A percentile compares a stretch with the other conserved stretches of the same genome.
phyloP scores from a whole-genome alignment of 1,139 yeast genomes.

The Sugiyamaella novakii region DNA sequence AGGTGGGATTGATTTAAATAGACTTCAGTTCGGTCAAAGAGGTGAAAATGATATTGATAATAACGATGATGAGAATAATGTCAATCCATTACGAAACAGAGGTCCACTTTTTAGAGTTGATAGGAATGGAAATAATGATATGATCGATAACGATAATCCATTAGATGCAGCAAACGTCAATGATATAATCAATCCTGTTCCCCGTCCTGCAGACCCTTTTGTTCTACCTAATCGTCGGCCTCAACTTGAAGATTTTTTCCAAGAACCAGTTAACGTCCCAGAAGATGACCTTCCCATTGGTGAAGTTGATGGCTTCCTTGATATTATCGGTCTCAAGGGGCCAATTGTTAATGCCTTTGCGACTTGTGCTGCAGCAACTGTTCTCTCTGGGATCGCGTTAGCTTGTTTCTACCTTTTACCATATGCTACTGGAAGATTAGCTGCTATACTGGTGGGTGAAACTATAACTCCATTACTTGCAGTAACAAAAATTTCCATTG shows the following conservation, averaged over 20 bases:
- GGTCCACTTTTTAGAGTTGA: not conserved
- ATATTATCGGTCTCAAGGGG: slow-evolving; percentile 40
- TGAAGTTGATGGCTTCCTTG: slow-evolving; percentile 39
- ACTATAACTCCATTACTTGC: not conserved
- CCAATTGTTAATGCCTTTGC: slow-evolving; percentile 34
- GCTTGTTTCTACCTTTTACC: slow-evolving; percentile 34
- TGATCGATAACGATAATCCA: too few relatives aligned
- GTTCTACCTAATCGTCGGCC: not conserved
- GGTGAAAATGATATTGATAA: too few relatives aligned
- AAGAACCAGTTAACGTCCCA: slow-evolving; percentile 20
- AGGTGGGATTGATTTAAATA: too few relatives aligned
- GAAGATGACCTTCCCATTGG: slow-evolving; percentile 28
- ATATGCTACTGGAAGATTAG: slow-evolving; percentile 34
- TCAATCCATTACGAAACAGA: slow-evolving; percentile 1
- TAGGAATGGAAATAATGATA: too few relatives aligned
- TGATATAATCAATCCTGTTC: not conserved
- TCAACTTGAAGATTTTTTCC: slow-evolving; percentile 8
- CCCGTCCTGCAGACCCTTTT: not conserved
- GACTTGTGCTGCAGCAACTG: slow-evolving; percentile 27
- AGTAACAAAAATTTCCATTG: not conserved
- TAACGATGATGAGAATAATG: not conserved
- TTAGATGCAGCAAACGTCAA: not conserved
- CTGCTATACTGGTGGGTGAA: slow-evolving; percentile 19
- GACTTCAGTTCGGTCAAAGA: too few relatives aligned
- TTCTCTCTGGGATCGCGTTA: slow-evolving; percentile 27